Percentiles rank a stretch among this genome's conserved stretches.
Evolutionary conservation across 208 protist species (phyloP).

Genomic region (Acanthamoeba rhysodes): DNA sequence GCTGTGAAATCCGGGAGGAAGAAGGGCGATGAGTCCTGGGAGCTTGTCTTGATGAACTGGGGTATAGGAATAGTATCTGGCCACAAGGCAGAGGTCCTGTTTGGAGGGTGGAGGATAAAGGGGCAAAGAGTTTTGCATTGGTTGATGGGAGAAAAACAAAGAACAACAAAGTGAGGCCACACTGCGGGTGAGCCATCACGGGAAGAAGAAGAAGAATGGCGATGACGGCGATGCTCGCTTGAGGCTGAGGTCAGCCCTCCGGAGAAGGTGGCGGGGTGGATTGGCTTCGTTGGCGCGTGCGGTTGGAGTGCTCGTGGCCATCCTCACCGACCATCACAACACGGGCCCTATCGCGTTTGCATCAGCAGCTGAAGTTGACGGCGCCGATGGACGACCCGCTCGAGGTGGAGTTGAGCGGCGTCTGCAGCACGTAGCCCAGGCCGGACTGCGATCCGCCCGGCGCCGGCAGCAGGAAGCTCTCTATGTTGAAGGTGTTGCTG

Average conservation of each 20-base stretch:
- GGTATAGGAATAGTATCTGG: no score
- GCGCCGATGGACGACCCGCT: background rate
- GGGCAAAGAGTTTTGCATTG: background rate
- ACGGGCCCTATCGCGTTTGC: no score
- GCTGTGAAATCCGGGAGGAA: background rate
- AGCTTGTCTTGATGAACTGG: background rate
- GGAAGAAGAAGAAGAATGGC: no score
- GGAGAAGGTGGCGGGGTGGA: no score
- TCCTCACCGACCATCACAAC: no score
- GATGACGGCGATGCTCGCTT: no score
- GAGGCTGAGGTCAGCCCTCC: no score
- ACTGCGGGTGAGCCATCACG: no score
- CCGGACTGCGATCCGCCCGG: background rate
- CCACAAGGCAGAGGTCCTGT: background rate
- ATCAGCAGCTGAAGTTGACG: background rate
- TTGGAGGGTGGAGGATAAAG: background rate
- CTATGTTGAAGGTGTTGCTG: background rate
- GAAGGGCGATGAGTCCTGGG: background rate
- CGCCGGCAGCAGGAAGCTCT: background rate
- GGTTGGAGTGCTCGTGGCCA: no score
- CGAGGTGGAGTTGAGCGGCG: background rate
- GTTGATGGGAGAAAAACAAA: background rate
- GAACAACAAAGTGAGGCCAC: background rate
- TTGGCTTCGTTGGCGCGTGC: no score
- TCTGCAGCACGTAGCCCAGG: constrained; percentile 36